Evolutionary conservation across 164 flowering plant species (phyloP), one percentile per base, ranked within the genome.

Genomic region (Vitis rupestris): DNA sequence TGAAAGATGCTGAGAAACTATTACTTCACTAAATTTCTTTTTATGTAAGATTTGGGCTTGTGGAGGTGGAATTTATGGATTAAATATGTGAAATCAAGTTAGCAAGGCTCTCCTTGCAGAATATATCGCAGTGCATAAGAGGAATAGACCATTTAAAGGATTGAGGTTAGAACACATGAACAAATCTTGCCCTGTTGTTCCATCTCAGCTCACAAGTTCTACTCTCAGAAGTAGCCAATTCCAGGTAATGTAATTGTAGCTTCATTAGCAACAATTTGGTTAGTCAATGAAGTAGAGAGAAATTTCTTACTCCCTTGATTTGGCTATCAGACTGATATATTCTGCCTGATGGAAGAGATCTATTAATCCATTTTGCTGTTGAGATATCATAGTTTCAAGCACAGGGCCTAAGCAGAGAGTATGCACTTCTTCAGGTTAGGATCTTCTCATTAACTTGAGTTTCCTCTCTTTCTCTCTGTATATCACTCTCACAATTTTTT

Each of bases 121-220:
- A 80, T 90, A 78, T 77, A 23, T 85, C 14, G 70, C 89, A 19
- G 85, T 82, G 61, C 78, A 84, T 75, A 93, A 80, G 80, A 82
- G 75, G 77, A 86, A 84, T 53, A 79, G 78, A 65, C 89, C 91
- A 65, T 83, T 91, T 58, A 81, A 82, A 82, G 94, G 86, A 23
- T 74, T 91, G 70, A 96, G 99, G 57, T 79, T 95, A 66, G 98
- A 93, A 72, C 98, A 95, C 78, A 81, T 95, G 97, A 95, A 93
- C 64, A 74, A 73, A 23, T 71, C 97, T 57, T 63, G 75, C 69
- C 99, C 98, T 66, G 81, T 85, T 59, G 68, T 91, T 64, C 97
- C 97, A 63, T 73, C 89, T 62, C 82, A 83, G 62, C 83, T 93
- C 63, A 78, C 94, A 49, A 79, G 83, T 72, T 80, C 92, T 74